These are phyloP conservation scores for Yamadazyma dushanensis DNA, from an alignment of 1,139 yeast genomes.

Conservation along the genomic window DNA sequence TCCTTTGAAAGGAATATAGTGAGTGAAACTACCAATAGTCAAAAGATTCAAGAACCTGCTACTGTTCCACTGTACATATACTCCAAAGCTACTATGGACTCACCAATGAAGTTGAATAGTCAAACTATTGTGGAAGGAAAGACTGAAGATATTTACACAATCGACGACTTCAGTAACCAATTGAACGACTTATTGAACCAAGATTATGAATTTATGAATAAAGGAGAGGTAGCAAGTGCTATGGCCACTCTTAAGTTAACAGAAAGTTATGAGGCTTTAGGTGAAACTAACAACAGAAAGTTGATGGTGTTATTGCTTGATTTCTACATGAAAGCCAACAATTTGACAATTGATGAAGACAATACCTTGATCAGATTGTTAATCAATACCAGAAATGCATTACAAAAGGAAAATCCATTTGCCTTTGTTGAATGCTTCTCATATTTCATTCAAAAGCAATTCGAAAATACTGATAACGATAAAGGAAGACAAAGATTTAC, in stretches of 20 bases:
- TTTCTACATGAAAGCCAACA: conserved; percentile 11
- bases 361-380: conserved; percentile 17
- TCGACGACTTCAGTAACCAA: conserved; percentile 29
- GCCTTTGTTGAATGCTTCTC: conserved; percentile 15
- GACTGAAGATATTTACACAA: conserved; percentile 22
- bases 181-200: conserved; percentile 22
- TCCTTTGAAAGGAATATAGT: conserved; percentile 24
- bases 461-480: conserved; percentile 8
- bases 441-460: conserved; percentile 13
- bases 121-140: conserved; percentile 18
- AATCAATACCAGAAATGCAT: conserved; percentile 18
- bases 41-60: conserved; percentile 8
- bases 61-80: conserved; percentile 17
- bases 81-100: conserved; percentile 31
- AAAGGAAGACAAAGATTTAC: conserved; percentile 6
- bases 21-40: conserved; percentile 6
- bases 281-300: conserved; percentile 10
- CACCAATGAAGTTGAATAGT: conserved; percentile 35
- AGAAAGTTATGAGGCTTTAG: conserved; percentile 8
- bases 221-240: conserved; percentile 7
- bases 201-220: conserved; percentile 14
- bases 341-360: conserved; percentile 10
- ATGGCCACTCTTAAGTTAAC: conserved; percentile 10
- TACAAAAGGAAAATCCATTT: conserved; percentile 14
- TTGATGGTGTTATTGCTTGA: conserved; percentile 15